Base-by-base conservation (phyloP, 345 rosid genomes). In the Hibiscus mutabilis region DNA sequence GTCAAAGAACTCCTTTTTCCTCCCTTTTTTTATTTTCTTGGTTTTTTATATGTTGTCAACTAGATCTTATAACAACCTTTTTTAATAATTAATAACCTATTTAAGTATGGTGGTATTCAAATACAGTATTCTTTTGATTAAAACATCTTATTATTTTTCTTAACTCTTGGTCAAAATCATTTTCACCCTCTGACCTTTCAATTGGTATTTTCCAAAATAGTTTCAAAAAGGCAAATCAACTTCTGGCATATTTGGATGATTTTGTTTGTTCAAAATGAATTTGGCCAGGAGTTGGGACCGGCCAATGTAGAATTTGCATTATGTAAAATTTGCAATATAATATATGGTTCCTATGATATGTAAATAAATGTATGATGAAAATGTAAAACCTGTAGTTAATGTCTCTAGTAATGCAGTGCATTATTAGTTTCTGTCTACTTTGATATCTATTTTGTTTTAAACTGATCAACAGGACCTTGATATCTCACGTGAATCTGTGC, bases 391-490 rank as follows among this genome's bases (percentile, higher is more conserved):
- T 40, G 52, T 13, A 40, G 68, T 14, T 19, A 12, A 40, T 37
- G 58, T 53, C 58, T 53, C 58, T 53, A 19, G 58, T 6, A 37
- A 63, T 40, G 18, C 52, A 24, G 19, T 40, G 57, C 56, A 46
- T 66, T 35, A 24, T 66, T 24, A 66, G 69, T 66, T 66, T 37
- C 21, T 24, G 14, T 47, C 70, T 66, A 46, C 49, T 55, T 55
- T 57, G 61, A 24, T 61, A 47, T 33, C 42, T 27, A 6, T 78
- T 56, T 57, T 10, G 61, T 57, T 71, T 44, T 59, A 35, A 69
- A 73, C 49, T 75, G 13, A 15, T 79, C 69, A 19, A 77, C 85
- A 94, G 97, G 92, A 91, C 75, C 76, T 94, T 83, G 98, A 94
- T 74, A 90, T 94, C 70, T 91, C 98, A 10, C 66, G 80, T 75